These are phyloP conservation scores for Tulasnella sp. DNA, from an alignment of 768 basidiomycete genomes.

Conservation along the genomic window DNA sequence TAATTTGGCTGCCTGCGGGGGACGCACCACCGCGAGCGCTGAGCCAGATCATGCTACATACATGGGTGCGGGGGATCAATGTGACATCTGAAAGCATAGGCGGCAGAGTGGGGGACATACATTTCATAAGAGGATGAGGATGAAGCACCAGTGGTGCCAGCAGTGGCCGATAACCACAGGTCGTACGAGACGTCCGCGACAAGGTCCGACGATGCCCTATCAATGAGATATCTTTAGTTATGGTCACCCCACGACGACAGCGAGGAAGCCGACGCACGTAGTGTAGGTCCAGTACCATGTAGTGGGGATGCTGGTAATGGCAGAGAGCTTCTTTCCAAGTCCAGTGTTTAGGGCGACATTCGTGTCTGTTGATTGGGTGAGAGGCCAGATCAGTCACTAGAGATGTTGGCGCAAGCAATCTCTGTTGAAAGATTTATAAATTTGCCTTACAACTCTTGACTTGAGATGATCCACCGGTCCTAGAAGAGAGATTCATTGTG, in stretches of 20 bases:
- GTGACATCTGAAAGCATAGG: neutral
- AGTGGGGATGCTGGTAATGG: neutral
- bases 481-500: too few species aligned
- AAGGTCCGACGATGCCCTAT: neutral
- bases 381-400: neutral
- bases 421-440: neutral
- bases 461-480: neutral
- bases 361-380: neutral
- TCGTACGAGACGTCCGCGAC: constrained; percentile 6
- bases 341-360: constrained; percentile 1
- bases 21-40: neutral
- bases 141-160: neutral
- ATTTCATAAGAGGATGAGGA: constrained; percentile 3
- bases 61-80: neutral
- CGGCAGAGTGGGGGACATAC: neutral
- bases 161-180: neutral
- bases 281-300: constrained; percentile 4
- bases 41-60: constrained; percentile 8
- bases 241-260: too few species aligned
- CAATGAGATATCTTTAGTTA: too few species aligned
- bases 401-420: too few species aligned
- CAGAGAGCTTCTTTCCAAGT: neutral
- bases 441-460: neutral
- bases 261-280: neutral
- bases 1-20: constrained; percentile 2